Evolutionary conservation across 192 early-diverging fungal species (phyloP).

Genomic region (Backusella circina): DNA sequence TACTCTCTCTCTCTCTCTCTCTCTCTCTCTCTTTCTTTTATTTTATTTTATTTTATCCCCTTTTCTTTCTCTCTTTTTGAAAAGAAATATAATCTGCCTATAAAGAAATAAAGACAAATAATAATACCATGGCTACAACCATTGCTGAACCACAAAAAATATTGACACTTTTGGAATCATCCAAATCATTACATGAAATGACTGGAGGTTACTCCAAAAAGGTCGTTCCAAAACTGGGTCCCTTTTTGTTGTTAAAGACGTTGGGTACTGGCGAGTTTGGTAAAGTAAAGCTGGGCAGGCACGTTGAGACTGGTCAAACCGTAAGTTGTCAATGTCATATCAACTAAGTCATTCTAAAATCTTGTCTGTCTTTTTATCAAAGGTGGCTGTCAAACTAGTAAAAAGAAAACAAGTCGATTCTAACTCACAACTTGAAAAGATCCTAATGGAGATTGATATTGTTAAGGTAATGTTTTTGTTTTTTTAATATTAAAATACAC

Average conservation of each 20-base stretch:
- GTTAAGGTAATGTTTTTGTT: slow-evolving; percentile 65
- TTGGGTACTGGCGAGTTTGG: slow-evolving; percentile 89
- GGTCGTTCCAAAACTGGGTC: slow-evolving; percentile 50
- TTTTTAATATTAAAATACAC: neutral
- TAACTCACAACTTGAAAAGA: slow-evolving; percentile 73
- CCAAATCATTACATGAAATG: neutral
- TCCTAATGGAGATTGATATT: slow-evolving; percentile 91
- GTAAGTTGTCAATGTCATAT: neutral
- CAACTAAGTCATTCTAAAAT: neutral
- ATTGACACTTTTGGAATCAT: neutral
- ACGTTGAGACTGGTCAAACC: slow-evolving; percentile 44
- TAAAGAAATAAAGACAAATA: too few relatives aligned
- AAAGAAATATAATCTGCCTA: too few relatives aligned
- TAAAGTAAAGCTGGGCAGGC: slow-evolving; percentile 82
- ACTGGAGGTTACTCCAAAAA: neutral
- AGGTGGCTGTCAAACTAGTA: slow-evolving; percentile 94
- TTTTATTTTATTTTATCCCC: neutral
- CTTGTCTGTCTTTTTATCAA: too few relatives aligned
- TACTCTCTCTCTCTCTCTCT: neutral
- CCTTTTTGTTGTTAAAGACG: slow-evolving; percentile 83
- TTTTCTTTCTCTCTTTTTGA: neutral
- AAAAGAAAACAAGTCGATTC: slow-evolving; percentile 84
- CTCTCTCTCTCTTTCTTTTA: neutral
- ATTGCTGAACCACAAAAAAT: neutral
- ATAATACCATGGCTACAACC: neutral